phyloP scores from a whole-genome alignment of 2,329 filamentous ascomycete species.

The Macrophomina tecta region DNA sequence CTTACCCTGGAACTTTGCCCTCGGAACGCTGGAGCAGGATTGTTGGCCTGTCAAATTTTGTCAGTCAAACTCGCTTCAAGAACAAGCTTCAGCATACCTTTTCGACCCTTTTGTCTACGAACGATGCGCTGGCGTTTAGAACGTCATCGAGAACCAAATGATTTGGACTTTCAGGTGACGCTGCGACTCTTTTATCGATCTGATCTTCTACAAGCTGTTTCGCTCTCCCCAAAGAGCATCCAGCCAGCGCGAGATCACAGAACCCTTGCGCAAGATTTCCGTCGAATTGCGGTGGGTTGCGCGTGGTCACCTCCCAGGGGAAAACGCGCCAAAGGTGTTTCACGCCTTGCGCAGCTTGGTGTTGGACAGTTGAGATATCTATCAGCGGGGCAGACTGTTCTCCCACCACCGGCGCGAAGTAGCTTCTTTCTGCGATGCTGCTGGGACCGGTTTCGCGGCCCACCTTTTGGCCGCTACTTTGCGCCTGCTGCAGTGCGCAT shows the following conservation, averaged over 20 bases:
- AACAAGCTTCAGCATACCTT: not conserved
- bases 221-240: not conserved
- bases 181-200: not conserved
- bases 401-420: not conserved
- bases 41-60: not conserved
- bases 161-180: not conserved
- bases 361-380: not conserved
- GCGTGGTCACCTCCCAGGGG: constrained; percentile 7
- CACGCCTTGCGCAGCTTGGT: not conserved
- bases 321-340: not conserved
- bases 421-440: not conserved
- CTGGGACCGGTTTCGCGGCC: not conserved
- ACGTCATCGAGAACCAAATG: not conserved
- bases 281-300: not conserved
- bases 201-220: constrained; percentile 1
- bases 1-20: not conserved
- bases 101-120: not conserved
- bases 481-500: not conserved
- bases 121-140: not conserved
- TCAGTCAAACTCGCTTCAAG: not conserved
- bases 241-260: not conserved
- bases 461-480: not conserved
- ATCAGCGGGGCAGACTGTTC: not conserved
- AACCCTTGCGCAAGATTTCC: not conserved
- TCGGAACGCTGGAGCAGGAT: not conserved